Evolutionary conservation across 2,329 filamentous ascomycete species (phyloP), one percentile per base, ranked within the genome.

Genomic region (Cytospora piceicola): DNA sequence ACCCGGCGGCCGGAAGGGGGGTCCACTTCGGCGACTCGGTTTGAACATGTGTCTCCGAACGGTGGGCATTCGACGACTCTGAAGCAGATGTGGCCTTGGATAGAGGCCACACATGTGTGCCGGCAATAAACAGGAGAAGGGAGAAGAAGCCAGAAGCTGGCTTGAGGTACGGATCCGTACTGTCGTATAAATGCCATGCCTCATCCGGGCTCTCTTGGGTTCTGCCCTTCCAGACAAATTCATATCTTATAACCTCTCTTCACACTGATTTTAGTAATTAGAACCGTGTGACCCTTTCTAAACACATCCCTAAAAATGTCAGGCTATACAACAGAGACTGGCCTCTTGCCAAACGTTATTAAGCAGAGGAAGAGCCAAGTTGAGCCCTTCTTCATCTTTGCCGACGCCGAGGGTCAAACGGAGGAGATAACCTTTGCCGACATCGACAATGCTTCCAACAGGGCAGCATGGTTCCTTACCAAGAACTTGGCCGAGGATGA

Each of bases 371-470:
- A 36, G n/a, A 11, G 52, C 24, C 52, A 53, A 32, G 22, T 22
- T 6, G 42, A 55, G 3, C 63, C 63, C 6, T 65, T 53, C 12
- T 51, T 65, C 34, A 42, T 62, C 22, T 42, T 65, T 27, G 42
- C 53, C 24, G 62, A 7, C 24, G 30, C 63, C 7, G 63, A 71
- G 30, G 66, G 67, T 3, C 29, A 56, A n/a, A 29, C 27, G 15
- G 51, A 68, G n/a, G 61, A 65, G 15, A 36, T 71, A 15, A 71
- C 51, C 30, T 71, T 67, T 58, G 59, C 61, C 42, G 66, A 71
- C 29, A 61, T 71, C 17, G 70, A 71, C 22, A 71, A 71, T 60
- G 62, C 52, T 2, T 70, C 70, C 11, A 71, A 69, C 42, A 65
- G 67, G 55, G 70, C 69, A 0, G 67, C 69, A 6, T 70, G 69